A percentile compares a stretch with the other conserved stretches of the same genome.
Evolutionary conservation across 139 green algal genomes (phyloP).

Genomic region (Micractinium conductrix): DNA sequence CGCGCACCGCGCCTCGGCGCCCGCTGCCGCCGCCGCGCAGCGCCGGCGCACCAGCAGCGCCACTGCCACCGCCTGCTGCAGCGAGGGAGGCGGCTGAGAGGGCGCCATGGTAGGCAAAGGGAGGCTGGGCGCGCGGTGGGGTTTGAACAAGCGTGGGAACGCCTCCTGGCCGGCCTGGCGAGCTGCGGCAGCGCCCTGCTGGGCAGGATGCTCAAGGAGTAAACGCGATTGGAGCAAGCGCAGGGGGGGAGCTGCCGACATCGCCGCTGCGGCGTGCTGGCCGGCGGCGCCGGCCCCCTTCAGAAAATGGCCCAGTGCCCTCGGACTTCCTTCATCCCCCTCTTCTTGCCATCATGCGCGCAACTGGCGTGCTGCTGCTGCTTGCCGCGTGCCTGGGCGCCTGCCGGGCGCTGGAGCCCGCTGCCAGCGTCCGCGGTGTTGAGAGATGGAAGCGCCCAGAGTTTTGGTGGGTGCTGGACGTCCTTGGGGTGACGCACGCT

Average conservation of each 20-base stretch:
- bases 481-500: neutral
- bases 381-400: neutral
- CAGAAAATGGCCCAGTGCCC: neutral
- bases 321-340: neutral
- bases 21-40: neutral
- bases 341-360: neutral
- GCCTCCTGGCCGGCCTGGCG: no score
- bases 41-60: neutral
- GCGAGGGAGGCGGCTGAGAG: neutral
- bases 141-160: no score
- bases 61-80: conserved; percentile 15
- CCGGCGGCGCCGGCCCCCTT: no score
- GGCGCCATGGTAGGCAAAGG: conserved; percentile 3
- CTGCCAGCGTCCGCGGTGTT: neutral
- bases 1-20: neutral
- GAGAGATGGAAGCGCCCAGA: conserved; percentile 41
- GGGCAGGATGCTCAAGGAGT: no score
- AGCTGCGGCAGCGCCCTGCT: no score
- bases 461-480: conserved; percentile 33
- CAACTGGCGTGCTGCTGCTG: neutral
- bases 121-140: no score
- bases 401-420: neutral
- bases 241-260: no score
- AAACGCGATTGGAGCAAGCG: no score
- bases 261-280: neutral